Conservation (phyloP, 2,329 filamentous ascomycete species). For the Phyllosticta citrichinensis region DNA sequence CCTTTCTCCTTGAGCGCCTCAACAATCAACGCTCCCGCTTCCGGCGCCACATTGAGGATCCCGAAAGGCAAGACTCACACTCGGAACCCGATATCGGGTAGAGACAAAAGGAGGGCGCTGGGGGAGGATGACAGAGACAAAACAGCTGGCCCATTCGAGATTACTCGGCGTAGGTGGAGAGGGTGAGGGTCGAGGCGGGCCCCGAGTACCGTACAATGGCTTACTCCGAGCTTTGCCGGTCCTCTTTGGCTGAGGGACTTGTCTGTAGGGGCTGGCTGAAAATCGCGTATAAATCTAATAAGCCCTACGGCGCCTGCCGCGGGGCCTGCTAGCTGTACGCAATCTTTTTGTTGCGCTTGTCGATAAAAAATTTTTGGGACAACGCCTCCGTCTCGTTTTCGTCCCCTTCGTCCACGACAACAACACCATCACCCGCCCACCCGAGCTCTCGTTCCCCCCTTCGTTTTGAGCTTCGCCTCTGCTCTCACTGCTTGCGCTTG, state of each 20-base stretch:
- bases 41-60: no score
- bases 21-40: not conserved
- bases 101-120: not conserved
- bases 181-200: not conserved
- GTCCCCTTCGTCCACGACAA: not conserved
- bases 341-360: not conserved
- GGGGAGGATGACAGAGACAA: not conserved
- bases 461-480: not conserved
- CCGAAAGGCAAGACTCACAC: not conserved
- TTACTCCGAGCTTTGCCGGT: conserved; percentile 10
- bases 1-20: not conserved
- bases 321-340: not conserved
- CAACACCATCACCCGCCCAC: not conserved
- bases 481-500: not conserved
- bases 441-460: not conserved
- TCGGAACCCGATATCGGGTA: conserved; percentile 4
- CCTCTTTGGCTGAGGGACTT: not conserved
- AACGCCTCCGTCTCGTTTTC: not conserved
- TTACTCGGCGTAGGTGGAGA: conserved; percentile 5
- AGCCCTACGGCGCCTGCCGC: not conserved
- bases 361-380: not conserved
- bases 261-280: not conserved
- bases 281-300: not conserved
- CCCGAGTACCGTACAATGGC: conserved; percentile 5
- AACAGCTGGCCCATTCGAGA: not conserved